phyloP scores from a whole-genome alignment of 768 basidiomycete species.

The Lentinus brumalis region DNA sequence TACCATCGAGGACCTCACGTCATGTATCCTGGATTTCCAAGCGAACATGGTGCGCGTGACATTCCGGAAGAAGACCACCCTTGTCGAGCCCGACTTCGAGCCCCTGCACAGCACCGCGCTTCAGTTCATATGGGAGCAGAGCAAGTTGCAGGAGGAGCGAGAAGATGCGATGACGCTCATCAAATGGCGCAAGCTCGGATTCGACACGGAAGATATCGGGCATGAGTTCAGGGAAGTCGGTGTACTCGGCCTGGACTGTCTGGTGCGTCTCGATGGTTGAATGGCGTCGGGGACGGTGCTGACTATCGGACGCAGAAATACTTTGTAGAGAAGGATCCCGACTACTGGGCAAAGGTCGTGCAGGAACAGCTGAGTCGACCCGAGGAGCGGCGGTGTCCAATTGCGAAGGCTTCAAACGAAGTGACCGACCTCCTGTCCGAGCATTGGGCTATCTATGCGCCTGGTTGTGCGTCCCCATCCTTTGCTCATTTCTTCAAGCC shows the following conservation, averaged over 20 bases:
- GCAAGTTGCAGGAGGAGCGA: constrained; percentile 54
- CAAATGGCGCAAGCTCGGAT: constrained; percentile 82
- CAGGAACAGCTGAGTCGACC: constrained; percentile 80
- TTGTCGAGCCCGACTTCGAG: constrained; percentile 70
- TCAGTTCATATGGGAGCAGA: constrained; percentile 67
- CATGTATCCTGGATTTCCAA: constrained; percentile 86
- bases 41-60: constrained; percentile 79
- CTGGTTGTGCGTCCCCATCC: constrained; percentile 62
- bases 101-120: constrained; percentile 58
- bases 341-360: constrained; percentile 75
- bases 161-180: constrained; percentile 50
- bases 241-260: constrained; percentile 77
- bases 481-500: constrained; percentile 19
- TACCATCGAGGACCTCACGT: constrained; percentile 78
- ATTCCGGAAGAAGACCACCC: constrained; percentile 78
- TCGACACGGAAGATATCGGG: constrained; percentile 71
- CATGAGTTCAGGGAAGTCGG: constrained; percentile 81
- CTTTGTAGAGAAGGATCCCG: constrained; percentile 69
- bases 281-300: background rate
- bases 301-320: constrained; percentile 45
- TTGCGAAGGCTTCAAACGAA: constrained; percentile 83
- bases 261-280: constrained; percentile 47
- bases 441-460: constrained; percentile 84
- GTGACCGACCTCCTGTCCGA: constrained; percentile 83
- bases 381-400: constrained; percentile 74